Evolutionary conservation across 305 asterid species (phyloP).

Genomic region (Ilex paraguariensis): DNA sequence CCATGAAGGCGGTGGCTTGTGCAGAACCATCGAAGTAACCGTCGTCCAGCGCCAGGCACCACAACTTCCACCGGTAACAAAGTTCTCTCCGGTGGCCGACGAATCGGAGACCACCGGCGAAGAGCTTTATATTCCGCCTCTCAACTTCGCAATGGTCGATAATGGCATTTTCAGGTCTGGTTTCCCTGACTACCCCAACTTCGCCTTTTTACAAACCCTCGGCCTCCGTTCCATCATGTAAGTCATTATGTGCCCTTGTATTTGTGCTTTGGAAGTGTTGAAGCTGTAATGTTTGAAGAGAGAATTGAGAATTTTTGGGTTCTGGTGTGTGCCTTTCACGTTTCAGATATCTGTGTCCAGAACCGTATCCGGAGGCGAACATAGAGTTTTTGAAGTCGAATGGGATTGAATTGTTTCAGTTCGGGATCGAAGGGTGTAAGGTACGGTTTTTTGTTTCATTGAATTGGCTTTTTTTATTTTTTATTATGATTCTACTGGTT

Average conservation of each 20-base stretch:
- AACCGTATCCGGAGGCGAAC: constrained; percentile 67
- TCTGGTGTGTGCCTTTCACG: constrained; percentile 4
- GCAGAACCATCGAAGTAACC: constrained; percentile 29
- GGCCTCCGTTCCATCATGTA: constrained; percentile 70
- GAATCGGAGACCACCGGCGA: constrained; percentile 33
- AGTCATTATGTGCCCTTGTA: not conserved
- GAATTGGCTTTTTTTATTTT: too few relatives aligned
- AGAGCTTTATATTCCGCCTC: constrained; percentile 51
- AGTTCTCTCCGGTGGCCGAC: constrained; percentile 7
- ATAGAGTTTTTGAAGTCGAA: constrained; percentile 56
- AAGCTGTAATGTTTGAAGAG: not conserved
- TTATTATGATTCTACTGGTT: too few relatives aligned
- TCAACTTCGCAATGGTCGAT: constrained; percentile 69
- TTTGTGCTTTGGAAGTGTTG: not conserved
- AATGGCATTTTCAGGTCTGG: constrained; percentile 66
- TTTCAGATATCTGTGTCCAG: constrained; percentile 68
- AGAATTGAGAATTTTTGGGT: too few relatives aligned
- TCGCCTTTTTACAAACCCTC: constrained; percentile 58
- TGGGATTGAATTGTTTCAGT: constrained; percentile 60
- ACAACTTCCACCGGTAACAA: not conserved
- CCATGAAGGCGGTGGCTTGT: not conserved
- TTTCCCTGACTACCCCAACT: constrained; percentile 59
- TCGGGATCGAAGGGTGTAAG: constrained; percentile 75
- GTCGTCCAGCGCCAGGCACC: constrained; percentile 3
- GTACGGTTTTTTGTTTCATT: constrained; percentile 21